Evolutionary conservation across 805 yeast genomes (phyloP).

Genomic region (Suhomyces vadensis): DNA sequence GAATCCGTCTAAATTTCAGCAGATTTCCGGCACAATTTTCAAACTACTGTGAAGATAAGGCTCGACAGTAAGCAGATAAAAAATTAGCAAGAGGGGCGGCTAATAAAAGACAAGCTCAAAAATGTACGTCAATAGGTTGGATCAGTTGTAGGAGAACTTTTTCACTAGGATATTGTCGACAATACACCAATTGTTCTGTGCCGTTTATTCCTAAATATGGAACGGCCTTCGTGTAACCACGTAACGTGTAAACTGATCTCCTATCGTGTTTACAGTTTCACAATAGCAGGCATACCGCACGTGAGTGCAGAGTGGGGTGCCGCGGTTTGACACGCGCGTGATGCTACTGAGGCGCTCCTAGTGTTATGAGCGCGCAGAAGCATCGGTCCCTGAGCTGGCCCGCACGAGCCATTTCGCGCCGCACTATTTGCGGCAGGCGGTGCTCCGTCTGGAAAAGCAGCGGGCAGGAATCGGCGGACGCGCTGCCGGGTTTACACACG

Average conservation of each 20-base stretch:
- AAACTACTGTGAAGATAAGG: neutral
- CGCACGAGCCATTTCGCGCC: neutral
- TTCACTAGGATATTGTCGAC: neutral
- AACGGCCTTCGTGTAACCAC: slow-evolving; percentile 4
- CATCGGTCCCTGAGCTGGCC: too few relatives aligned
- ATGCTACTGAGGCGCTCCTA: too few relatives aligned
- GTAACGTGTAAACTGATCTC: slow-evolving; percentile 6
- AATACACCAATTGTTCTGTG: neutral
- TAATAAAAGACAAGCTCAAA: too few relatives aligned
- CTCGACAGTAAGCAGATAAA: neutral
- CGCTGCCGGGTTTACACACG: too few relatives aligned
- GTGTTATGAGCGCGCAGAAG: too few relatives aligned
- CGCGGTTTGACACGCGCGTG: too few relatives aligned
- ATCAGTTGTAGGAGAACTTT: neutral
- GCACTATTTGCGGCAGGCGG: neutral
- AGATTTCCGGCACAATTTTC: neutral
- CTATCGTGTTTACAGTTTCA: slow-evolving; percentile 1
- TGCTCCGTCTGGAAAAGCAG: too few relatives aligned
- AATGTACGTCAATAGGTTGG: too few relatives aligned
- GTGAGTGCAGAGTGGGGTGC: neutral
- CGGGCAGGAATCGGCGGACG: too few relatives aligned
- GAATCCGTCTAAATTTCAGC: neutral
- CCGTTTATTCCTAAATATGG: neutral
- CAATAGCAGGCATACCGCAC: neutral
- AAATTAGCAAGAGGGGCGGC: too few relatives aligned